Evolutionary conservation across 805 yeast genomes (phyloP), one percentile per base, ranked within the genome.

Genomic region (Hemisphaericaspora nanyangensis): DNA sequence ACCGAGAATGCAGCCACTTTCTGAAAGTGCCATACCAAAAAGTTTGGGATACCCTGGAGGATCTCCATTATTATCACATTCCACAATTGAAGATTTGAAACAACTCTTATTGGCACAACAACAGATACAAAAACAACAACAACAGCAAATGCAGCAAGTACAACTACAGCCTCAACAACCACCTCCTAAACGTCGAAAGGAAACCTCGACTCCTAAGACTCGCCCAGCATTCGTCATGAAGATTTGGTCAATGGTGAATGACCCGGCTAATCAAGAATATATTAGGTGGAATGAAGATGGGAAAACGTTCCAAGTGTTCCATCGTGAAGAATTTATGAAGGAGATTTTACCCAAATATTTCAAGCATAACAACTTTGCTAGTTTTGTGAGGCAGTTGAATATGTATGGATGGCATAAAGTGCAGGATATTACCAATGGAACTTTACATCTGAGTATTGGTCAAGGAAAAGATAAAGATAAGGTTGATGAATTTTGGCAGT

Each of bases 371-470:
- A 93, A 93, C 65, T 93, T 91, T 65, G 91, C 98, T 27, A 79
- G 90, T 50, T 91, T 91, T 66, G 98, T 91, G 16, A 77, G 99
- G 45, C 99, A 91, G 58, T 72, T 91, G 53, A 91, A 91, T 63
- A 91, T 93, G 99, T 93, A 93, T 58, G 99, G 99, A 8, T 93
- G 97, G 96, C 98, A 90, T 67, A 93, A 93, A 63, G 93, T 93
- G 4, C 99, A 93, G 62, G 98, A 93, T 61, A 79, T 90, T 17
- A 85, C 67, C 41, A 75, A 84, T 18, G 97, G 95, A 2, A 75
- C 90, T 4, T 63, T 80, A 43, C 44, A 38, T 17, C 17, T n/a
- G 5, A 36, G 26, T 27, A 12, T 15, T 3, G 42, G 45, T 4
- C 55, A 55, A 33, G 26, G 26, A 22, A 61, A 57, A 28, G 68